Evolutionary conservation across 768 basidiomycete genomes (phyloP).

Genomic region (Hygrocybe coccinea): DNA sequence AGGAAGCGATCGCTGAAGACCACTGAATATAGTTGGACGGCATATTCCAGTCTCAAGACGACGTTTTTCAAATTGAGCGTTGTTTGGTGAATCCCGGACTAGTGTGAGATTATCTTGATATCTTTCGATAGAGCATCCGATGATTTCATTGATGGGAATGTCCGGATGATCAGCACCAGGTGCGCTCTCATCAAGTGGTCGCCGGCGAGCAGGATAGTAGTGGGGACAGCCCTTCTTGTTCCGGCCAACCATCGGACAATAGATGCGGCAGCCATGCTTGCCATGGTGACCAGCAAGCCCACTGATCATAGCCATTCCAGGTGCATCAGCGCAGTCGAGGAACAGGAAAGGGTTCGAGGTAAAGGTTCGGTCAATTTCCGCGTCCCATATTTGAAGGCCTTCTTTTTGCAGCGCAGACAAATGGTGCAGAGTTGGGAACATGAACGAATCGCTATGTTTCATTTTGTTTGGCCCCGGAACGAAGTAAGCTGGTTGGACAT

Average conservation of each 20-base stretch:
- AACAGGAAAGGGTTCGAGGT: constrained; percentile 13
- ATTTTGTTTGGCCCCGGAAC: constrained; percentile 37
- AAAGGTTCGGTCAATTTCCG: constrained; percentile 5
- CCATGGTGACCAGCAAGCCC: constrained; percentile 33
- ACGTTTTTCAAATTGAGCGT: too few relatives aligned
- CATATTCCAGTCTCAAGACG: too few relatives aligned
- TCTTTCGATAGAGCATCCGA: too few relatives aligned
- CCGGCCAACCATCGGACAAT: constrained; percentile 26
- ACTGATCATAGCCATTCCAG: constrained; percentile 28
- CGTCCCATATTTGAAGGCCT: constrained; percentile 22
- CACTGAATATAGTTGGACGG: too few relatives aligned
- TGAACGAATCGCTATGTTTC: constrained; percentile 30
- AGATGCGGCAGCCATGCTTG: constrained; percentile 31
- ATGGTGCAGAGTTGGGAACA: constrained; percentile 32
- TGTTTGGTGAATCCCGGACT: too few relatives aligned
- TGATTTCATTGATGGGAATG: too few relatives aligned
- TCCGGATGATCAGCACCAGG: too few relatives aligned
- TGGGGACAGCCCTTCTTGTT: constrained; percentile 19
- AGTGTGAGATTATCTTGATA: too few relatives aligned
- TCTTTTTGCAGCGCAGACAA: constrained; percentile 25
- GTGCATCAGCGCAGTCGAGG: constrained; percentile 31
- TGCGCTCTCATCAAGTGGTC: too few relatives aligned
- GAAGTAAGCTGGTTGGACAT: constrained; percentile 30
- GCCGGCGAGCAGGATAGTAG: too few relatives aligned
- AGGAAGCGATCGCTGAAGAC: too few relatives aligned